These are phyloP conservation scores for Scutellaria baicalensis DNA, from an alignment of 257 asterid species.

Conservation along the genomic window DNA sequence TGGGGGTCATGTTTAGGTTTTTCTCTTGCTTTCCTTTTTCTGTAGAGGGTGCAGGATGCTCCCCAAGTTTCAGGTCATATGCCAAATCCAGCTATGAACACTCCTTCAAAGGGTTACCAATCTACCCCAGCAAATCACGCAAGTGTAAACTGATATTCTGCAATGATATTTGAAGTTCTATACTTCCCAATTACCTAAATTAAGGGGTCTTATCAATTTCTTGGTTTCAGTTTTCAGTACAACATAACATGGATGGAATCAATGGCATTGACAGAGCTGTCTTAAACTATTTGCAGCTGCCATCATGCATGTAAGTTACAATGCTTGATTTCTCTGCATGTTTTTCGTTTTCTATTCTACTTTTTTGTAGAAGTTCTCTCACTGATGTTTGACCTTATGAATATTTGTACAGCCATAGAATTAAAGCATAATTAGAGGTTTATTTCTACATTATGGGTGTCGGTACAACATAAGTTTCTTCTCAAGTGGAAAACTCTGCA, in stretches of 20 bases:
- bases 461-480: background rate
- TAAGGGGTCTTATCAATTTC: constrained; percentile 7
- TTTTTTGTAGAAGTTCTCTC: constrained; percentile 1
- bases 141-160: constrained; percentile 14
- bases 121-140: constrained; percentile 45
- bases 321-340: background rate
- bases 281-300: constrained; percentile 58
- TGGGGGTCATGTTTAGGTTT: background rate
- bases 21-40: background rate
- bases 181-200: background rate
- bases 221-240: constrained; percentile 47
- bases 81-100: constrained; percentile 42
- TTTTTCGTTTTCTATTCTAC: constrained; percentile 2
- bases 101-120: constrained; percentile 63
- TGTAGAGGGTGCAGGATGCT: constrained; percentile 53
- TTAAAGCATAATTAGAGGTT: background rate
- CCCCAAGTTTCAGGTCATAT: constrained; percentile 30
- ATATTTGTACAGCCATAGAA: background rate
- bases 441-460: background rate
- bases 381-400: background rate
- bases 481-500: background rate
- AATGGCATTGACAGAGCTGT: constrained; percentile 36
- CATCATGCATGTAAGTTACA: constrained; percentile 57
- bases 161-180: background rate
- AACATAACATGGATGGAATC: constrained; percentile 33